phyloP scores from a whole-genome alignment of 805 yeast genomes.

The Yarrowia sp. region DNA sequence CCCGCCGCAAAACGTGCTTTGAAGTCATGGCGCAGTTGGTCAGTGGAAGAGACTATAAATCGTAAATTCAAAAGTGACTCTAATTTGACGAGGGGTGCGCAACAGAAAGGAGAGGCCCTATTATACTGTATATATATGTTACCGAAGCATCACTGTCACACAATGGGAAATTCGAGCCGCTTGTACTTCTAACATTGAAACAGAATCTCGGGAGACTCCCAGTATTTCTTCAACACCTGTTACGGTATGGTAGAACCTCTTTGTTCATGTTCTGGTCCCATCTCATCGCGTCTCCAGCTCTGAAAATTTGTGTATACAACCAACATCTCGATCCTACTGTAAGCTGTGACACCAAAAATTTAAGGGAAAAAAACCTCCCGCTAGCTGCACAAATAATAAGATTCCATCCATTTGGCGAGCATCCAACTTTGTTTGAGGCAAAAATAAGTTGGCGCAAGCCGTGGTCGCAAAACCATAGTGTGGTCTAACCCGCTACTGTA shows the following conservation, averaged over 20 bases:
- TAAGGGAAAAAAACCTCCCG: background rate
- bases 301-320: background rate
- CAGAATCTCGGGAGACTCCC: background rate
- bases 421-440: background rate
- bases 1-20: conserved; percentile 1
- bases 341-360: background rate
- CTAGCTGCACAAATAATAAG: conserved; percentile 3
- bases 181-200: background rate
- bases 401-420: conserved; percentile 5
- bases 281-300: background rate
- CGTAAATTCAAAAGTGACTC: background rate
- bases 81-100: background rate
- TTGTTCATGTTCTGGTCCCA: background rate
- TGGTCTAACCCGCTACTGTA: background rate
- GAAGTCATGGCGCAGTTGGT: conserved; percentile 3
- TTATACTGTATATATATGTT: background rate
- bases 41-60: background rate
- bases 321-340: background rate
- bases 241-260: background rate
- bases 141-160: background rate
- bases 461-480: background rate
- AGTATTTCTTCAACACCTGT: background rate
- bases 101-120: background rate
- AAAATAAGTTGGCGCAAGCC: conserved; percentile 16
- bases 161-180: background rate